These are phyloP conservation scores for Ophioceras dolichostomum DNA, from an alignment of 2,329 filamentous ascomycete genomes.

Conservation along the genomic window DNA sequence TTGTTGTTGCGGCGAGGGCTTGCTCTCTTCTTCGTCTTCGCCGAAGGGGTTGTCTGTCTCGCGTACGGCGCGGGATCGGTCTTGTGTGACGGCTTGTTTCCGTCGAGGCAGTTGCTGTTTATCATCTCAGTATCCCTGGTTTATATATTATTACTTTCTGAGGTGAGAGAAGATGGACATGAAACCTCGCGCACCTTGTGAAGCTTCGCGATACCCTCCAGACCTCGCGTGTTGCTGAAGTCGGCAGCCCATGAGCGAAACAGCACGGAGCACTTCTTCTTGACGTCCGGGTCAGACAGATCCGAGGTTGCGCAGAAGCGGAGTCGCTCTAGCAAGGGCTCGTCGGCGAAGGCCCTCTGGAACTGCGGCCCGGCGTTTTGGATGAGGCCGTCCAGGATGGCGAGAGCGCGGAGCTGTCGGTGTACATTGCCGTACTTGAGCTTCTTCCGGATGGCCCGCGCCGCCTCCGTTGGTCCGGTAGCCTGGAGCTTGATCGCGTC, in stretches of 20 bases:
- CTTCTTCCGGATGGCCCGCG: constrained; percentile 90
- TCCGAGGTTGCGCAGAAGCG: constrained; percentile 78
- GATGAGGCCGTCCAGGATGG: constrained; percentile 83
- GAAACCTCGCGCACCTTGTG: constrained; percentile 41
- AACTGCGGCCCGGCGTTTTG: constrained; percentile 87
- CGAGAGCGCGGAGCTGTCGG: constrained; percentile 77
- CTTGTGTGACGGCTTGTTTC: constrained; percentile 63
- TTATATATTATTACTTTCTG: too few species aligned
- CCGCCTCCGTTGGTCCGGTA: constrained; percentile 78
- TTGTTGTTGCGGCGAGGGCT: too few species aligned
- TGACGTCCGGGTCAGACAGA: constrained; percentile 75
- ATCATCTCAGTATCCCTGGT: neutral
- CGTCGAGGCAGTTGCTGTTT: constrained; percentile 46
- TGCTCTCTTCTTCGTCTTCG: constrained; percentile 34
- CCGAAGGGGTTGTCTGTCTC: constrained; percentile 67
- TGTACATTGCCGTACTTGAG: constrained; percentile 97
- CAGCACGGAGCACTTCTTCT: constrained; percentile 73
- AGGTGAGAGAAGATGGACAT: too few species aligned
- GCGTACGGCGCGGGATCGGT: constrained; percentile 69
- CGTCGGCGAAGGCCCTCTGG: constrained; percentile 78
- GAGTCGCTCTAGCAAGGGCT: constrained; percentile 81
- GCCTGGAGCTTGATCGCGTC: constrained; percentile 86
- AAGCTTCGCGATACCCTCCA: constrained; percentile 67
- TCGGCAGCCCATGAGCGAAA: constrained; percentile 78
- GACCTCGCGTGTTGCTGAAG: constrained; percentile 69